Evolutionary conservation across 2,329 filamentous ascomycete genomes (phyloP).

Genomic region (Ceratocystis cubensis): DNA sequence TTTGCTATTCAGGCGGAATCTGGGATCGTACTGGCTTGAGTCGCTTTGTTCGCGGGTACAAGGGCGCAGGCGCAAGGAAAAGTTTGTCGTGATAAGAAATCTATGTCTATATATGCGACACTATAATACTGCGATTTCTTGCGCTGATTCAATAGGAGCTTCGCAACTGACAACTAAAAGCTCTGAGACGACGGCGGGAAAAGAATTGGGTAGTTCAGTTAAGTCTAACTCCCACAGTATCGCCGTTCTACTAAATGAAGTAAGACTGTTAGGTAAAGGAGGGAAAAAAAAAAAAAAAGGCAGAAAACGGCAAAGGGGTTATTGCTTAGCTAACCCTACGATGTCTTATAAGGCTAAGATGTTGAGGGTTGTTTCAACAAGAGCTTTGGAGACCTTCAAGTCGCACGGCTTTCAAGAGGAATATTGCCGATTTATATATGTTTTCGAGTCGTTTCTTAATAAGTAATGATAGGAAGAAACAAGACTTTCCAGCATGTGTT

Average conservation of each 20-base stretch:
- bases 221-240: too few species aligned
- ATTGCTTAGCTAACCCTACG: not conserved
- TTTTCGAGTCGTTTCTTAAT: not conserved
- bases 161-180: too few species aligned
- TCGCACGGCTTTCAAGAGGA: not conserved
- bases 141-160: not conserved
- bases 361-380: not conserved
- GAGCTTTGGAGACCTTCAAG: not conserved
- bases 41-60: not conserved
- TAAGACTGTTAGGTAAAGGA: too few species aligned
- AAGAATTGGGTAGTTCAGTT: too few species aligned
- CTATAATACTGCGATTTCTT: not conserved
- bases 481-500: not conserved
- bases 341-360: not conserved
- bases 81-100: not conserved
- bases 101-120: not conserved
- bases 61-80: not conserved
- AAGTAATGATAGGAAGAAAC: not conserved
- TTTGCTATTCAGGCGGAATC: not conserved
- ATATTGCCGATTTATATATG: not conserved
- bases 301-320: not conserved
- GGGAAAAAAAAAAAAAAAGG: too few species aligned
- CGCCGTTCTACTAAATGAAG: too few species aligned
- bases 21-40: not conserved
- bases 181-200: too few species aligned